Base-by-base conservation (phyloP, 1,139 yeast genomes). In the Candida albicans region DNA sequence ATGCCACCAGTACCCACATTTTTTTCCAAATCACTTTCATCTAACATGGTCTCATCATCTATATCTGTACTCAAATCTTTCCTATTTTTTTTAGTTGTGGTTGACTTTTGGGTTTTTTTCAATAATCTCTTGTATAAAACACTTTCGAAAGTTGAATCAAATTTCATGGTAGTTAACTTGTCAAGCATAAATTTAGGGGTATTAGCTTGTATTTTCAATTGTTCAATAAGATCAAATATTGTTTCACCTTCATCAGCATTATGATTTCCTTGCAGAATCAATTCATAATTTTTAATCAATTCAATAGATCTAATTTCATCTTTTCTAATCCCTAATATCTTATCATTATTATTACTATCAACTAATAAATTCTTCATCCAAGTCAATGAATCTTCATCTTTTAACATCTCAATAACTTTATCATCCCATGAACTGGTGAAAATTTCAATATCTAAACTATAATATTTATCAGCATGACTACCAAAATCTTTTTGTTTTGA, bases 381-480 rank as follows among this genome's bases (percentile, higher is more conserved):
- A 39, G 78, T 40, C 12, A 45, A 34, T 1, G 47, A 33, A 45
- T 49, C 52, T 33, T 49, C 48, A 75, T 53, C 74, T 73, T 53
- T 67, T 67, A 72, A 78, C 71, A 37, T 79, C 54, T 36, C 72
- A 33, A 81, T 60, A 35, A 82, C 59, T 44, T 65, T 65, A 10
- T 64, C 62, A 52, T 87, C 93, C n/a, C 71, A 55, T 1, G 69
- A 61, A 35, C 81, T 80, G 46, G 79, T 74, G 66, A 84, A 87
- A 10, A 87, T 72, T 33, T 80, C 77, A 33, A 89, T 74, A 31
- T 82, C 81, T 33, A 91, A 67, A 9, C 87, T 71, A 59, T 90
- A 90, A 64, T 87, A 91, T 50, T 72, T 75, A 40, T 81, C 78
- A 0, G 89, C 75, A 57, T 86, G 90, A 39, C 77, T 81, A 1